Base-by-base conservation (phyloP, 2,329 filamentous ascomycete genomes). In the Chaetomium olivaceum region DNA sequence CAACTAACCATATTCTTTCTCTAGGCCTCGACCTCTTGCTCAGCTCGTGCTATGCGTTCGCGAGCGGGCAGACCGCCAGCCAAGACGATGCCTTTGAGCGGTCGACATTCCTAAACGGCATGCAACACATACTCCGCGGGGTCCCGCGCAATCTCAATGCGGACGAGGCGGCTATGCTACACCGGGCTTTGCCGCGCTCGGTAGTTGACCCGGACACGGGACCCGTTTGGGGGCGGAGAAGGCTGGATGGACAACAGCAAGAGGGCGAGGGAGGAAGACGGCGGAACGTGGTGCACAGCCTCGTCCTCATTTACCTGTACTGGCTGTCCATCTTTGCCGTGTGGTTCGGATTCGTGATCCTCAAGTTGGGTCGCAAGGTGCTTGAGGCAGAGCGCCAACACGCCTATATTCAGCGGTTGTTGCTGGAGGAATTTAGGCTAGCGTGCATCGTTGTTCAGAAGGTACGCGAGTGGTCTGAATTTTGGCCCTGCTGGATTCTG, bases 41-140 rank as follows among this genome's bases (percentile, higher is more conserved):
- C 1, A 77, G 80, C 54, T 77, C 82, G 4, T 74, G 79, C 25
- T 77, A 79, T 54, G 81, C 85, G 25, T 68, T 71, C 4, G 69
- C 75, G 6, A 65, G 71, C 3, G 70, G 70, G 57, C 71, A 73
- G 43, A 62, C 68, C 4, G 69, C 73, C 51, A 76, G 76, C 39
- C 74, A 74, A 27, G 77, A 80, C 56, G 65, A 77, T 2, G 72
- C 75, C n/a, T 82, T 87, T 70, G 83, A 85, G 59, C 82, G 88
- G 29, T 85, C 86, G 68, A 80, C 89, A 11, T 91, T 89, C 74
- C 76, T 91, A 58, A 85, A 90, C 70, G 83, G 86, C 65, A 76
- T 89, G 4, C 83, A 84, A 2, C 89, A 89, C 73, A 79, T 91
- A 27, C 80, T 91, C n/a, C 83, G 83, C 67, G 88, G 84, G 8